These are phyloP conservation scores for Prorocentrum cordatum DNA, from an alignment of 169 alveolate genomes.

Conservation along the genomic window DNA sequence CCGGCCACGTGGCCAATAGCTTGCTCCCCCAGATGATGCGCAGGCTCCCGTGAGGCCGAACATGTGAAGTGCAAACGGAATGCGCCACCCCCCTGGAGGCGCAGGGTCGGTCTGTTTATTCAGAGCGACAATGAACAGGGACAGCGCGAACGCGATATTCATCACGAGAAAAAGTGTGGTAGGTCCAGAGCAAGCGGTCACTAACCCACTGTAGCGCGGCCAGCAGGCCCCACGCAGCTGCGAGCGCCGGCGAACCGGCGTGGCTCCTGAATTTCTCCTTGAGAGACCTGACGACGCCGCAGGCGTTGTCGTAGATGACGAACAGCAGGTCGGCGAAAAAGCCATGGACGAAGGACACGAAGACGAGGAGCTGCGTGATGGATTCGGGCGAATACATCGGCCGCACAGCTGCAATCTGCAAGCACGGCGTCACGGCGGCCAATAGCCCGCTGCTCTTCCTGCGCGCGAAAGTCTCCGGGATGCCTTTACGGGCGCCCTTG, in stretches of 20 bases:
- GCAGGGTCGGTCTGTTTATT: too few relatives aligned
- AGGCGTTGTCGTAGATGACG: constrained; percentile 10
- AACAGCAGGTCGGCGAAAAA: background rate
- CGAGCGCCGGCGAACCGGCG: background rate
- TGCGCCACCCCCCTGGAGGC: too few relatives aligned
- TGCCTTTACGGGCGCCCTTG: background rate
- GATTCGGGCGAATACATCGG: constrained; percentile 14
- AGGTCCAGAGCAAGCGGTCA: background rate
- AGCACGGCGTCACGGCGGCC: constrained; percentile 10
- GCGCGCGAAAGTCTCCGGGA: background rate
- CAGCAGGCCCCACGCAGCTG: background rate
- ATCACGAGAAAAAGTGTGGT: too few relatives aligned
- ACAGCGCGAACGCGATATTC: too few relatives aligned
- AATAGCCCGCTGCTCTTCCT: background rate
- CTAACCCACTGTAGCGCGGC: background rate
- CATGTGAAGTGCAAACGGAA: too few relatives aligned
- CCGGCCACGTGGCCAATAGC: too few relatives aligned
- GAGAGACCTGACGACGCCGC: background rate
- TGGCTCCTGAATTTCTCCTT: background rate
- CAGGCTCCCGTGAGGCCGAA: too few relatives aligned
- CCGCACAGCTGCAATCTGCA: background rate
- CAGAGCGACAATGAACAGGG: too few relatives aligned
- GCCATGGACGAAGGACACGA: background rate
- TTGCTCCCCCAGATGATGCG: too few relatives aligned
- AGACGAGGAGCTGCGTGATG: background rate